Base-by-base conservation (phyloP, 1,284 basidiomycete species). In the Ganoderma multipileum region DNA sequence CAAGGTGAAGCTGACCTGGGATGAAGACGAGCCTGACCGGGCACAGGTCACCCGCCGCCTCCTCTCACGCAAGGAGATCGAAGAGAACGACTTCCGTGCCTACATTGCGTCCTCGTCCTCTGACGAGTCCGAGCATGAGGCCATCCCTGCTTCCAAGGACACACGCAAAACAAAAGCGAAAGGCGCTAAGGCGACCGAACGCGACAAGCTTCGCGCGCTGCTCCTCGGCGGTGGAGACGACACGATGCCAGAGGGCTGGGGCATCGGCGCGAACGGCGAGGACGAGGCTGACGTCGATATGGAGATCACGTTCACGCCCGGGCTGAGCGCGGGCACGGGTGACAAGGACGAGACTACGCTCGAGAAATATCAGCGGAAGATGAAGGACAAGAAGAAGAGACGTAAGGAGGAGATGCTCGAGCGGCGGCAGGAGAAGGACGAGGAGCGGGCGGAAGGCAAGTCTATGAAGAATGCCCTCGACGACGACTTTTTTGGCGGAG, bases 1-100 rank as follows among this genome's bases (percentile, higher is more conserved):
- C 16, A 97, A 96, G 83, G 97, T 99, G 73, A 97, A 95, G 77
- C 86, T 99, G 33, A 99, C 97, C 11, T 99, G 98, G 98, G 98
- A 99, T 77, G 95, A 97, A 72, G 98, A 99, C 80, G 97, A 99
- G 76, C 92, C 95, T 2, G 94, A 97, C 77, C 92, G 98, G 23
- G 87, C 85, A 69, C 90, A 91, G 68, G 76, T 98, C 59, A 95
- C 95, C 12, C 89, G 96, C 63, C 89, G 95, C 54, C 82, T 86
- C 16, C 83, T 98, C 63, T 90, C 93, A 0, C 88, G 89, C 65
- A 91, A 93, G 76, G 95, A 97, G 78, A 92, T 98, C 42, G 95
- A 97, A 63, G 93, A 96, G 70, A 89, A 89, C 62, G 95, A 98
- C 77, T 98, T 97, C 83, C 88, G 85, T 55, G 91, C 92, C 6